A percentile compares a stretch with the other conserved stretches of the same genome.
phyloP scores from a whole-genome alignment of 768 basidiomycete genomes.

The Leucocoprinus leucothites region DNA sequence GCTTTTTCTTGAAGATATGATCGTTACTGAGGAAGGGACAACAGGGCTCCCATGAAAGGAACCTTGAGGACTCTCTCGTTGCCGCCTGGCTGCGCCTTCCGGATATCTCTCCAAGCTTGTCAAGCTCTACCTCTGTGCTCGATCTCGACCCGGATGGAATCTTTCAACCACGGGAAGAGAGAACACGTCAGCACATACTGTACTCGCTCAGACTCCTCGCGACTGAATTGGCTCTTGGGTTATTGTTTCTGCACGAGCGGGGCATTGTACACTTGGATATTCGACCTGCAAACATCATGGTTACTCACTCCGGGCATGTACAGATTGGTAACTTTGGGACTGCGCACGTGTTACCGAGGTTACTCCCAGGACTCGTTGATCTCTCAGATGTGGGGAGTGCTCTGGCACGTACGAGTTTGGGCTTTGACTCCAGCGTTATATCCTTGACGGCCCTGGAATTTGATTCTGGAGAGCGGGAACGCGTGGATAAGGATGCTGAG shows the following conservation, averaged over 20 bases:
- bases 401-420: not conserved
- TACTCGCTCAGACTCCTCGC: conserved; percentile 25
- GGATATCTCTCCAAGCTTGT: not conserved
- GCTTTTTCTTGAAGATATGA: not conserved
- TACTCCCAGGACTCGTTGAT: not conserved
- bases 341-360: conserved; percentile 29
- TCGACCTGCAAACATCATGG: conserved; percentile 63
- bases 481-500: no score
- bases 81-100: not conserved
- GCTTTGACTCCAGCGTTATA: no score
- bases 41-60: not conserved
- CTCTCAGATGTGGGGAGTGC: conserved; percentile 2
- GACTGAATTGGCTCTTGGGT: conserved; percentile 30
- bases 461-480: not conserved
- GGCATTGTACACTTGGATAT: conserved; percentile 71
- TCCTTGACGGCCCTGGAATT: not conserved
- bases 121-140: not conserved
- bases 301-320: conserved; percentile 42
- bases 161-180: not conserved
- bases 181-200: not conserved
- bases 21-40: not conserved
- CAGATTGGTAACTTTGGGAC: conserved; percentile 67
- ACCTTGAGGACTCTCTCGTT: not conserved
- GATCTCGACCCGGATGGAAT: conserved; percentile 4
- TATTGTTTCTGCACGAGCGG: conserved; percentile 46